Base-by-base conservation (phyloP, 2,329 filamentous ascomycete species). In the Colletotrichum liaoningense region DNA sequence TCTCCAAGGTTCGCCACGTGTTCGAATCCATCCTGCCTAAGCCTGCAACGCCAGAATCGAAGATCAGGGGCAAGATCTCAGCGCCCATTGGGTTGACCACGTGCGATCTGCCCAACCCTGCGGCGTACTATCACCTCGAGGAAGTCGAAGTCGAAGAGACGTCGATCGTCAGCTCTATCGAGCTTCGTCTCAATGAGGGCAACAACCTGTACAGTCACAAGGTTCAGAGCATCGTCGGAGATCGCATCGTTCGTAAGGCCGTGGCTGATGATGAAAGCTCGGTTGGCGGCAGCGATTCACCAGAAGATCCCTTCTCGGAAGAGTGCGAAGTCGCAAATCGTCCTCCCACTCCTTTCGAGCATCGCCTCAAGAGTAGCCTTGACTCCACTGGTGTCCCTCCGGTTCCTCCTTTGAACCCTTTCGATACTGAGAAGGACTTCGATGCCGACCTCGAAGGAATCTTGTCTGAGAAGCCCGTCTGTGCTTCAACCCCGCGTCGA, bases 391-490 rank as follows among this genome's bases (percentile, higher is more conserved):
- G 54, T 42, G 24, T 67, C 24, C 72, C 72, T 2, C 57, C 63
- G 4, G 30, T 74, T 24, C 72, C 72, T 14, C 14, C 24, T 4
- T 19, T 56, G 60, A 77, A 77, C 42, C 78, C 72, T 8, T 84
- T 86, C 73, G 79, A 81, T n/a, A 74, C 79, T 5, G 85, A 86
- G 75, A 74, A 75, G 42, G 81, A 78, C 59, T 84, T 85, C 67
- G 81, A 84, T 55, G 76, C 77, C 66, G 77, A 84, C 66, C 80
- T 85, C 56, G 79, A 82, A 77, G 82, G 84, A 16, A 79, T 85
- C 70, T 79, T 85, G 75, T 79, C 75, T 33, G 79, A 77, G 42
- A 77, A 76, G 24, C 84, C 84, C 6, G 76, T 81, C 35, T 83
- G 80, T 59, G 82, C 78, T 60, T 85, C 84, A 2, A 85, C 84